These are phyloP conservation scores for Citrus maxima DNA, from an alignment of 345 rosid genomes.

Conservation along the genomic window DNA sequence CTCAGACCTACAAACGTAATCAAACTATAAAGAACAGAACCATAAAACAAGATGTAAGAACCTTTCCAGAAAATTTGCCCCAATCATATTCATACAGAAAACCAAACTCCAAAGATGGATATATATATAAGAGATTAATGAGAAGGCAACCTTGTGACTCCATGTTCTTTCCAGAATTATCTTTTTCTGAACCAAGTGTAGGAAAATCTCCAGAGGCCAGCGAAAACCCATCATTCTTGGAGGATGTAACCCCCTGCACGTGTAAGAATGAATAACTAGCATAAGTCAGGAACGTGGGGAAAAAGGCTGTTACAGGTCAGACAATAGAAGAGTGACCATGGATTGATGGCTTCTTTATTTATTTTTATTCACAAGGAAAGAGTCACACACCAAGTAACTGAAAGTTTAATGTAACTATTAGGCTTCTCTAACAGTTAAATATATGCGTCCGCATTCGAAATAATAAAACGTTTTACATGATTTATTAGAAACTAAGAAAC, in stretches of 20 bases:
- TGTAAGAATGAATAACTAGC: slow-evolving; percentile 10
- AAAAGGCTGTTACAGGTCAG: not conserved
- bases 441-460: not conserved
- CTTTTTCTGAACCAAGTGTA: slow-evolving; percentile 85
- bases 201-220: slow-evolving; percentile 94
- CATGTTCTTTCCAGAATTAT: slow-evolving; percentile 44
- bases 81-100: not conserved
- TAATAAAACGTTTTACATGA: not conserved
- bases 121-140: slow-evolving; percentile 1
- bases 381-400: not conserved
- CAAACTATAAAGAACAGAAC: not conserved
- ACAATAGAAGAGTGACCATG: not conserved
- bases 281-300: slow-evolving; percentile 10
- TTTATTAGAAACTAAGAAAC: not conserved
- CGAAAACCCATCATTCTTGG: slow-evolving; percentile 78
- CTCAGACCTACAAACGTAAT: not conserved
- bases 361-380: not conserved
- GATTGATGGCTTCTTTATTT: not conserved
- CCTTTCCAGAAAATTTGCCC: not conserved
- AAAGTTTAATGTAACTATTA: too few relatives aligned
- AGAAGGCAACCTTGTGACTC: slow-evolving; percentile 60
- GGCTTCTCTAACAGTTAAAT: not conserved
- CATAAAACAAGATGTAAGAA: not conserved
- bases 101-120: slow-evolving; percentile 18
- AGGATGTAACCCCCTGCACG: slow-evolving; percentile 63